A percentile compares a stretch with the other conserved stretches of the same genome.
phyloP scores from a whole-genome alignment of 441 rosid genomes.

The Corymbia citriodora region DNA sequence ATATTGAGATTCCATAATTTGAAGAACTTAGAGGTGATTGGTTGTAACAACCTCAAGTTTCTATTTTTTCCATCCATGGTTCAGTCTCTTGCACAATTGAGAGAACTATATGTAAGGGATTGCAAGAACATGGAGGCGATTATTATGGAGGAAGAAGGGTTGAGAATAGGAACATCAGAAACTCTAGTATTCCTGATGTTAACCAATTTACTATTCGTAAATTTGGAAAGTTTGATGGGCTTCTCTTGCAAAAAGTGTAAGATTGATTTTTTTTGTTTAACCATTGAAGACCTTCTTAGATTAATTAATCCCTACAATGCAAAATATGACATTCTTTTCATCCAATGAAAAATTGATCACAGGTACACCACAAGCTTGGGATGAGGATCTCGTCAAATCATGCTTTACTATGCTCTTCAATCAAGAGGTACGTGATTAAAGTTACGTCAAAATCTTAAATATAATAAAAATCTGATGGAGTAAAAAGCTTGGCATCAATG shows the following conservation, averaged over 20 bases:
- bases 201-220: fast-evolving
- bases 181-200: neutral
- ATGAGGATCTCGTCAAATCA: fast-evolving
- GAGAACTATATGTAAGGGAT: fast-evolving
- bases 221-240: neutral
- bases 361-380: neutral
- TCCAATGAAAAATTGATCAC: fast-evolving
- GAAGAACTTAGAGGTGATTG: no score
- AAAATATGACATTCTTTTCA: neutral
- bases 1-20: no score
- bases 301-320: fast-evolving
- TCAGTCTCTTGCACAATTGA: no score
- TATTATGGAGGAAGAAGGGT: neutral
- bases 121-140: neutral
- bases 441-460: neutral
- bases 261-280: neutral
- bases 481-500: neutral
- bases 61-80: no score
- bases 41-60: no score
- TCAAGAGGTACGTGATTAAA: neutral
- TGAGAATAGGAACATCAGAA: neutral
- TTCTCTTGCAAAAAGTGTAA: neutral
- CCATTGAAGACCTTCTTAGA: neutral
- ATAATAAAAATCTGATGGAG: neutral
- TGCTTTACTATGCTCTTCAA: neutral